Evolutionary conservation across 495 filamentous ascomycete genomes (phyloP), one percentile per base, ranked within the genome.

Genomic region (Lindgomyces ingoldianus): DNA sequence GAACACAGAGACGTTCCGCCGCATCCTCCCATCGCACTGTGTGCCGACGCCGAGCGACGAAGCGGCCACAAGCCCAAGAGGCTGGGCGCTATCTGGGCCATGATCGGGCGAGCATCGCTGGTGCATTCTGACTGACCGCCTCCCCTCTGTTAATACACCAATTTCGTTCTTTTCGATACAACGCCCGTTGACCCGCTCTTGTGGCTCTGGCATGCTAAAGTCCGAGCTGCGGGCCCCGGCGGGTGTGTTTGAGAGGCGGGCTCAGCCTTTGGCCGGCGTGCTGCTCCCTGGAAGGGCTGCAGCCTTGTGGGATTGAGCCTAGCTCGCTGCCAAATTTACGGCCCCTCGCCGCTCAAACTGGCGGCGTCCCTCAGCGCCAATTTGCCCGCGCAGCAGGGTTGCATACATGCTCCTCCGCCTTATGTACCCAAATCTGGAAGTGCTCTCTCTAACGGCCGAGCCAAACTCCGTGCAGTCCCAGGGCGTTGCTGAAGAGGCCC

Each of bases 301-400:
- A 70, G 67, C 67, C 67, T 66, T 70, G 62, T 65, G 57, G 58
- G 47, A 62, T 58, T 19, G 18, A 26, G 62, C 33, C 36, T 70
- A 65, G 58, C 46, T 2, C 36, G 57, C n/a, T 65, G 53, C 67
- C 62, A 70, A 65, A 70, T 53, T 65, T 70, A 70, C 62, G 62
- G 67, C 67, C 60, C 49, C 55, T 61, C 56, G 61, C 56, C 46
- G 56, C 51, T n/a, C 50, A 14, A 39, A 64, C 30, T 60, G 62
- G 66, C 60, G 62, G 60, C 50, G 52, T 68, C 25, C 27, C 54
- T 63, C 24, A 53, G 60, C 65, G 66, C 49, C 48, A 65, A 57
- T 56, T 51, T 65, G 55, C 50, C 16, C 41, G 14, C 27, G 25
- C 24, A 49, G 53, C 58, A 68, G 65, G 65, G 65, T 62, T 63